Conservation (phyloP, 441 rosid species). For the Daphne laureola region DNA sequence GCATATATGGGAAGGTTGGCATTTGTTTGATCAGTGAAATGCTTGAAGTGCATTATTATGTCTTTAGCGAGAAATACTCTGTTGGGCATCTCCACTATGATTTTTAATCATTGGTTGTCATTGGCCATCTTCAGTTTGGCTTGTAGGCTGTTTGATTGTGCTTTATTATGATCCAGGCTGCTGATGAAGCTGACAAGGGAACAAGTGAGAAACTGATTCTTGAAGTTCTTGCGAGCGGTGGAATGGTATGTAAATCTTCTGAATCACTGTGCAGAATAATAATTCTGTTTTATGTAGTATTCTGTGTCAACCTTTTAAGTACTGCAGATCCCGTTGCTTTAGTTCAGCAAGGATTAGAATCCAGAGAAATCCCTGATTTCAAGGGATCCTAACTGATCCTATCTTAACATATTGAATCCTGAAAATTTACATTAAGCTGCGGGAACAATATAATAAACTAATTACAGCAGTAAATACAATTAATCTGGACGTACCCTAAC, state of each 20-base stretch:
- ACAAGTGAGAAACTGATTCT: conserved; percentile 69
- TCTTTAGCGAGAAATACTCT: conserved; percentile 4
- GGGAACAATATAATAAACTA: too few relatives aligned
- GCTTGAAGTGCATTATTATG: conserved; percentile 6
- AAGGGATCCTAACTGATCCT: too few relatives aligned
- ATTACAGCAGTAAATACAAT: too few relatives aligned
- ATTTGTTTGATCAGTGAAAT: conserved; percentile 7
- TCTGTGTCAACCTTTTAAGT: background rate
- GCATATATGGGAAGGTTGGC: conserved; percentile 87
- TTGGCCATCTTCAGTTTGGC: background rate
- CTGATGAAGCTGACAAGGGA: conserved; percentile 37
- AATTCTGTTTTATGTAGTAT: conserved; percentile 14
- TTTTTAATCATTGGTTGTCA: background rate
- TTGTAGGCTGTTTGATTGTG: conserved; percentile 16
- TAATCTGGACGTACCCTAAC: too few relatives aligned
- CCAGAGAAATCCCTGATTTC: too few relatives aligned
- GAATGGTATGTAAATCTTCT: conserved; percentile 60
- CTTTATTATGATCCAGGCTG: conserved; percentile 39
- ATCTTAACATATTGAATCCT: too few relatives aligned
- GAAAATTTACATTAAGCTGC: too few relatives aligned
- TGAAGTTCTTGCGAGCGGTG: conserved; percentile 88
- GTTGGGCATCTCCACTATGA: background rate
- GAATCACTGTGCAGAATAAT: too few relatives aligned
- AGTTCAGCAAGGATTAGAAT: too few relatives aligned
- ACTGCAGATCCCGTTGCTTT: too few relatives aligned